These are phyloP conservation scores for Puccinia horiana DNA, from an alignment of 1,284 basidiomycete species.

Conservation along the genomic window DNA sequence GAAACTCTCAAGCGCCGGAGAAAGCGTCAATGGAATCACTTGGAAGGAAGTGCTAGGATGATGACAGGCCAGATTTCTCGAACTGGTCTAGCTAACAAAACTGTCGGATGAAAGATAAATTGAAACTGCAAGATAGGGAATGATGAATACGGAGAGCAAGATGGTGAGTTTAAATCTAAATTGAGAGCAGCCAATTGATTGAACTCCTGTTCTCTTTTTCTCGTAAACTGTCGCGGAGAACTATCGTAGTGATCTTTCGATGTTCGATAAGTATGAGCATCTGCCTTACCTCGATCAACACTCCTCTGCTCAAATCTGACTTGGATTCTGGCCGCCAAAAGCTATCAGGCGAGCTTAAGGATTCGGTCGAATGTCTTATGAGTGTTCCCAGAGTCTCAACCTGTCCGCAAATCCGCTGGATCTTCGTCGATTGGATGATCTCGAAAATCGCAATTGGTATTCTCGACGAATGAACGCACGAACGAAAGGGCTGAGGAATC, in stretches of 20 bases:
- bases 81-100: not conserved
- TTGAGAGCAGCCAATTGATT: not conserved
- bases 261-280: conserved; percentile 1
- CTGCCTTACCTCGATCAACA: conserved; percentile 12
- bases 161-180: conserved; percentile 9
- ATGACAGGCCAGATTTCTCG: not conserved
- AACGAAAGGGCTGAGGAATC: not conserved
- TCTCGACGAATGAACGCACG: too few species aligned
- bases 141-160: conserved; percentile 10
- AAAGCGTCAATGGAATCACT: not conserved
- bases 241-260: conserved; percentile 12
- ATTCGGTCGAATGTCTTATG: not conserved
- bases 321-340: not conserved
- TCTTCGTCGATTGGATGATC: conserved; percentile 3
- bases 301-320: conserved; percentile 10
- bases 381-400: not conserved
- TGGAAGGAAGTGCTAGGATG: too few species aligned
- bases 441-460: not conserved
- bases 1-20: not conserved
- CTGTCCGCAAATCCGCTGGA: conserved; percentile 4
- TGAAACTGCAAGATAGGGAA: not conserved
- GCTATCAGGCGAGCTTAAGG: not conserved
- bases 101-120: not conserved
- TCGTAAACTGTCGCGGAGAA: not conserved
- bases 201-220: not conserved